Percentiles rank a stretch among this genome's conserved stretches.
These are phyloP conservation scores for Papiliotrema nemorosa DNA, from an alignment of 1,284 basidiomycete genomes.

Conservation along the genomic window DNA sequence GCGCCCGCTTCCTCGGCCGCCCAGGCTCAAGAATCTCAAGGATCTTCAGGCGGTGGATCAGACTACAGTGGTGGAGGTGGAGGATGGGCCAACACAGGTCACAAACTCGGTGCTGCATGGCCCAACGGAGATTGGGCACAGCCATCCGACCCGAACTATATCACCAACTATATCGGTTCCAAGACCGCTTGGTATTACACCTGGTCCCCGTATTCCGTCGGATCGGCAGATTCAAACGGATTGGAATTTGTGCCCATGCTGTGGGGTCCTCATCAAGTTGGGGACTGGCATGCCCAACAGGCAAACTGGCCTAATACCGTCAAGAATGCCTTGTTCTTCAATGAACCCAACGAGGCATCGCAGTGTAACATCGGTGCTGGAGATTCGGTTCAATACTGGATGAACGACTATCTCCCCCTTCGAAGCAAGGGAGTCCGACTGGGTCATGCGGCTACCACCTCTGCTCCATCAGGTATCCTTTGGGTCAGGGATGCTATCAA, in stretches of 20 bases:
- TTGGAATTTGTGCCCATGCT: constrained; percentile 63
- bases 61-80: constrained; percentile 14
- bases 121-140: constrained; percentile 54
- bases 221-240: constrained; percentile 49
- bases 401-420: constrained; percentile 61
- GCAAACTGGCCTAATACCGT: constrained; percentile 53
- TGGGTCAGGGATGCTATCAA: constrained; percentile 64
- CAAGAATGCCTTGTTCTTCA: constrained; percentile 60
- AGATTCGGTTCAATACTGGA: constrained; percentile 59
- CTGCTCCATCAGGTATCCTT: constrained; percentile 56
- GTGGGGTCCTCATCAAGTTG: constrained; percentile 57
- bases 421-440: constrained; percentile 58
- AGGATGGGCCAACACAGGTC: constrained; percentile 28
- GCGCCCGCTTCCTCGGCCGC: constrained; percentile 9
- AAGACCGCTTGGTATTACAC: constrained; percentile 45
- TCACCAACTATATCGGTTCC: constrained; percentile 50
- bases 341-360: constrained; percentile 59
- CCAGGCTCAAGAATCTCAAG: constrained; percentile 7
- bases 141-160: constrained; percentile 52
- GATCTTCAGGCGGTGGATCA: constrained; percentile 6
- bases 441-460: constrained; percentile 65
- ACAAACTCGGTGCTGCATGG: constrained; percentile 65
- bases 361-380: constrained; percentile 62
- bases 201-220: constrained; percentile 40
- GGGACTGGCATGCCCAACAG: constrained; percentile 34